phyloP scores from a whole-genome alignment of 2,329 filamentous ascomycete genomes.

The Trichophyton equinum region DNA sequence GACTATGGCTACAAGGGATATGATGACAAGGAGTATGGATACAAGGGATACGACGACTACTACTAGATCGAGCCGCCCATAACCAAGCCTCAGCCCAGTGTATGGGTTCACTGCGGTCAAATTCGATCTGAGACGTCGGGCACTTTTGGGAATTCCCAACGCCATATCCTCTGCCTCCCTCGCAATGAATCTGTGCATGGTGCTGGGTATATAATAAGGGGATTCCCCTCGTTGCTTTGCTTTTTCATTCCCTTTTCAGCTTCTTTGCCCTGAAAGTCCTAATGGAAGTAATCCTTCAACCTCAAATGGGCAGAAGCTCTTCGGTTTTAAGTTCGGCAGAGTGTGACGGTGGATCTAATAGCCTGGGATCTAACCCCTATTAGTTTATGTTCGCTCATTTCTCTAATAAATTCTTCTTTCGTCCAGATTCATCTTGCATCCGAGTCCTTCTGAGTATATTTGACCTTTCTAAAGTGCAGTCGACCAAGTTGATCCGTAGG shows the following conservation, averaged over 20 bases:
- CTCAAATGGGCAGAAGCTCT: neutral
- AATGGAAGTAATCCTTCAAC: neutral
- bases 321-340: neutral
- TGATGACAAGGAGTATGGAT: neutral
- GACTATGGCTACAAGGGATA: neutral
- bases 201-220: neutral
- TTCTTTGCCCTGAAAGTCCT: neutral
- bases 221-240: neutral
- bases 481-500: neutral
- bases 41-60: neutral
- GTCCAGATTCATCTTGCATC: neutral
- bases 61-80: neutral
- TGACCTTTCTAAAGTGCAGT: neutral
- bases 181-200: neutral
- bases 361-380: neutral
- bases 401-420: neutral
- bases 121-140: neutral
- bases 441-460: neutral
- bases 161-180: neutral
- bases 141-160: neutral
- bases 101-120: neutral
- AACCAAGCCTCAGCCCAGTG: neutral
- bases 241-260: neutral
- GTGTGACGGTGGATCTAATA: slow-evolving; percentile 1
- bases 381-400: neutral